A percentile compares a stretch with the other conserved stretches of the same genome.
phyloP scores from a whole-genome alignment of 306 rosid species.

The Fagus crenata region DNA sequence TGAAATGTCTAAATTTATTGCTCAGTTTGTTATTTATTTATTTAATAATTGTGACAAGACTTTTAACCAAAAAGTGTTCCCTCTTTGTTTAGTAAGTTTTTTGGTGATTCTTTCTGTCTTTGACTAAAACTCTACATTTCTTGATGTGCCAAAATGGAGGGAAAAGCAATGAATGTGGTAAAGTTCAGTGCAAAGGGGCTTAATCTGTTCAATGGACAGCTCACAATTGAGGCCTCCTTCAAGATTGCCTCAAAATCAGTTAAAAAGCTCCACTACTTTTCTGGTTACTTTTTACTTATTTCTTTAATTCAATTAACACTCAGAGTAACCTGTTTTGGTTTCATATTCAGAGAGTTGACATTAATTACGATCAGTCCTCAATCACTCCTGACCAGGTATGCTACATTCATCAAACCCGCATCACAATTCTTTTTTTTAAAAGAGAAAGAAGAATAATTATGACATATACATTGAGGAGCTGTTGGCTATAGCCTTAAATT shows the following conservation, averaged over 20 bases:
- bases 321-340: not conserved
- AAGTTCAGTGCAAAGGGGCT: conserved; percentile 73
- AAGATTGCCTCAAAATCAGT: conserved; percentile 73
- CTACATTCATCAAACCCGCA: not conserved
- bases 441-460: not conserved
- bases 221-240: conserved; percentile 76
- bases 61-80: no score
- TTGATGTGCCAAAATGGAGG: conserved; percentile 52
- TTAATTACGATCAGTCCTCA: conserved; percentile 56
- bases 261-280: conserved; percentile 31
- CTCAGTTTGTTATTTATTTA: not conserved
- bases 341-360: conserved; percentile 65
- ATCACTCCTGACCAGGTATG: conserved; percentile 78
- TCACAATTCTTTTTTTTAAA: not conserved
- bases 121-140: conserved; percentile 26
- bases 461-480: no score
- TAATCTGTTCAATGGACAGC: conserved; percentile 61
- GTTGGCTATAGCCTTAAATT: not conserved
- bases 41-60: no score
- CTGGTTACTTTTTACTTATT: conserved; percentile 13
- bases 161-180: conserved; percentile 79
- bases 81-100: not conserved
- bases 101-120: conserved; percentile 16
- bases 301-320: conserved; percentile 16
- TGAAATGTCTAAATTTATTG: not conserved